These are phyloP conservation scores for Lepidium campestre DNA, from an alignment of 441 rosid genomes.

Conservation along the genomic window DNA sequence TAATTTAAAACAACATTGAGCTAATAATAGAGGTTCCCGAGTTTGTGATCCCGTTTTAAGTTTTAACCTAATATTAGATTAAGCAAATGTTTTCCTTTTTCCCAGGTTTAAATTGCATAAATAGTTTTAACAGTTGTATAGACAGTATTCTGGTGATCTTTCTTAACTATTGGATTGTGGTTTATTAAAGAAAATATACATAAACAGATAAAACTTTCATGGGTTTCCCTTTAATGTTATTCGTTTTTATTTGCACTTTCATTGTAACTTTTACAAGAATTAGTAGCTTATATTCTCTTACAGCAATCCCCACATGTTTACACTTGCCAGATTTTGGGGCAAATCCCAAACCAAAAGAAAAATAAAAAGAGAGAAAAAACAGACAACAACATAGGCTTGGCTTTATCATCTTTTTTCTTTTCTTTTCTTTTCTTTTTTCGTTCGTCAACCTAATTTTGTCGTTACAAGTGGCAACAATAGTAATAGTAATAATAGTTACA, in stretches of 20 bases:
- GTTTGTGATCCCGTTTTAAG: background rate
- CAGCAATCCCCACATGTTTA: constrained; percentile 44
- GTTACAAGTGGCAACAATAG: constrained; percentile 29
- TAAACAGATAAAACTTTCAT: background rate
- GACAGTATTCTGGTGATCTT: background rate
- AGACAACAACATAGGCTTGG: background rate
- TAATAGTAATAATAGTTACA: constrained; percentile 44
- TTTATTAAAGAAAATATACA: too few species aligned
- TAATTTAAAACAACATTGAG: background rate
- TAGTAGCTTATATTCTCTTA: constrained; percentile 18
- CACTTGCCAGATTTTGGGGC: constrained; percentile 43
- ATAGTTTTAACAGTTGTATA: background rate
- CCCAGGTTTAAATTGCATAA: background rate
- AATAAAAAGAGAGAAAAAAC: background rate
- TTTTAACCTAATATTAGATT: background rate
- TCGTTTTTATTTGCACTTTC: background rate
- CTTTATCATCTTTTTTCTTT: background rate
- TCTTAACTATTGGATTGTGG: background rate
- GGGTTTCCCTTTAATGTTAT: background rate
- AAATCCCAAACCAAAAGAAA: constrained; percentile 32
- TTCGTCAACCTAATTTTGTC: constrained; percentile 32
- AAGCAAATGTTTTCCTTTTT: background rate
- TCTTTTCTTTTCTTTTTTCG: background rate
- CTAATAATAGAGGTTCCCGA: background rate
- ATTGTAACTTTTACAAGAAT: constrained; percentile 24